Percentiles rank a stretch among this genome's conserved stretches.
These are phyloP conservation scores for Dipodascus geniculatus DNA, from an alignment of 805 yeast species.

Conservation along the genomic window DNA sequence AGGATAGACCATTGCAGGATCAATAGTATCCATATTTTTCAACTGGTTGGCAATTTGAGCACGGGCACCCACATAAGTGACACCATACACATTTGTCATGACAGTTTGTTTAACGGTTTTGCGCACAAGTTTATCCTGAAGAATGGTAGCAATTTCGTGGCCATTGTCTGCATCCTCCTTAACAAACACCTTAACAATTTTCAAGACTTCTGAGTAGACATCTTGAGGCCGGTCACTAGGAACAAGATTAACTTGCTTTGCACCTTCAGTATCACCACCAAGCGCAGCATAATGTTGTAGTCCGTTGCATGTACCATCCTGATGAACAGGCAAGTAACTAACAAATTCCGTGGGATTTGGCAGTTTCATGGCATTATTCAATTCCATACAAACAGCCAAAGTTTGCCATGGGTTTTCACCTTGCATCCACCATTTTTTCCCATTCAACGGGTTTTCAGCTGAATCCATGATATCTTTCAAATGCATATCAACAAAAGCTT, in stretches of 20 bases:
- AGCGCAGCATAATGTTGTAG: slow-evolving; percentile 60
- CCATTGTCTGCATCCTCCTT: slow-evolving; percentile 32
- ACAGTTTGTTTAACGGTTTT: slow-evolving; percentile 94
- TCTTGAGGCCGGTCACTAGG: slow-evolving; percentile 50
- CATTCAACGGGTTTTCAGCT: slow-evolving; percentile 37
- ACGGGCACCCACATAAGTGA: slow-evolving; percentile 85
- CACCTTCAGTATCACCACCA: slow-evolving; percentile 61
- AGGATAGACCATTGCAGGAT: slow-evolving; percentile 34
- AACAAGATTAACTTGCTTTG: slow-evolving; percentile 45
- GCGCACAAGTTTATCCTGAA: slow-evolving; percentile 58
- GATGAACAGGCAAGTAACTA: slow-evolving; percentile 48
- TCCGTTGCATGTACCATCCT: slow-evolving; percentile 61
- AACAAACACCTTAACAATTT: slow-evolving; percentile 34
- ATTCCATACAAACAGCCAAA: slow-evolving; percentile 43
- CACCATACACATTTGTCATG: slow-evolving; percentile 97
- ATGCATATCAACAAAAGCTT: slow-evolving; percentile 36
- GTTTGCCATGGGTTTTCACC: slow-evolving; percentile 59
- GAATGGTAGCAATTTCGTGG: slow-evolving; percentile 24
- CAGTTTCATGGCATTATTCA: slow-evolving; percentile 36
- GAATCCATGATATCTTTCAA: slow-evolving; percentile 32
- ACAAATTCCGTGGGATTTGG: slow-evolving; percentile 38
- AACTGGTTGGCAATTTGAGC: slow-evolving; percentile 77
- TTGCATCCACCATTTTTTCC: slow-evolving; percentile 42
- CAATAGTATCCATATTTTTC: slow-evolving; percentile 42
- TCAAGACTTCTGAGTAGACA: slow-evolving; percentile 45